Evolutionary conservation across 192 early-diverging fungal genomes (phyloP), one percentile per base, ranked within the genome.

Genomic region (Backusella westeae): DNA sequence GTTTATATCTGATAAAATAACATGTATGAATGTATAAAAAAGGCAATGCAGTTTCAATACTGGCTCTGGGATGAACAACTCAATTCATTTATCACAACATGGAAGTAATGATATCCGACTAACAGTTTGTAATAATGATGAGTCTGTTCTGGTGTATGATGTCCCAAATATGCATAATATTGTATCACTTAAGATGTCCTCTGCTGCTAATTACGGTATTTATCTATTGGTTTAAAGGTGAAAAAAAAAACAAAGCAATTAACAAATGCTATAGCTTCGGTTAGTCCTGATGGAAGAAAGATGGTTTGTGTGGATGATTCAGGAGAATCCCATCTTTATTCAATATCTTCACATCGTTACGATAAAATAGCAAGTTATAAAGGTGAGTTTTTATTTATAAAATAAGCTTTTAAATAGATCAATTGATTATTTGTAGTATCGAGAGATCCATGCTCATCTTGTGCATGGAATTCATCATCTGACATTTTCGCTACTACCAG

Each of bases 91-190:
- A 29, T 63, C 56, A 63, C 56, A 63, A 29, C 56, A 63, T 14
- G 56, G 56, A 63, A 10, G 26, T 5, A 12, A 63, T 14, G 56
- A 63, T 63, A 63, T 63, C 3, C 56, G 56, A 9, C 12, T 63
- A 63, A 63, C 56, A 26, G 56, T 63, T 29, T 63, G 56, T 63
- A 63, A 63, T 63, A 63, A 63, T 29, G 56, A 63, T 63, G 56
- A 63, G 12, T 63, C 56, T 29, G 56, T 63, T 63, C 56, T 63
- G 2, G 56, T 63, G 21, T 63, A 63, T 63, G 56, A 63, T 63
- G 56, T 63, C 12, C 56, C 56, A 12, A 63, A 23, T 14, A 63
- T 63, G 56, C 23, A 63, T 63, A 63, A 63, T 29, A 63, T 32
- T 63, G 56, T 63, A 23, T 63, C 56, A 63, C 56, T 63, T 26